These are phyloP conservation scores for Penicillium sp. DNA, from an alignment of 2,329 filamentous ascomycete genomes.

Conservation along the genomic window DNA sequence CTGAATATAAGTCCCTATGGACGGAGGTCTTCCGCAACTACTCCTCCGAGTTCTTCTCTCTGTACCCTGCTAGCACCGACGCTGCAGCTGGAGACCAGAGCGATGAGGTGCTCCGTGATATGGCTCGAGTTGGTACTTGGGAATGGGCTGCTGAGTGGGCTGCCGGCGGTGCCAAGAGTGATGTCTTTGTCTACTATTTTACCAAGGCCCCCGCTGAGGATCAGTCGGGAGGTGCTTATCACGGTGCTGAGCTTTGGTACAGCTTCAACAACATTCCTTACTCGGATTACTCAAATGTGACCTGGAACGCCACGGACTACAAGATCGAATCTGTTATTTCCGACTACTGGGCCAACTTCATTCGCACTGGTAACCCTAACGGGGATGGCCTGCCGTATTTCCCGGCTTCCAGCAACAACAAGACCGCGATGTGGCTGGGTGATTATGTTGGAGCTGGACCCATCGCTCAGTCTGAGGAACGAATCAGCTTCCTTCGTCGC, in stretches of 20 bases:
- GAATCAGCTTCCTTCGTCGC: no score
- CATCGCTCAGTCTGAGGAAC: no score
- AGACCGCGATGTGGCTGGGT: no score
- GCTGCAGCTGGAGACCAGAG: conserved; percentile 17
- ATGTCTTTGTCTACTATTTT: conserved; percentile 33
- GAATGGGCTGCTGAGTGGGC: conserved; percentile 24
- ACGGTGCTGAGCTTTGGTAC: conserved; percentile 34
- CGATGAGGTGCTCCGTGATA: conserved; percentile 27
- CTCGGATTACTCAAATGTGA: conserved; percentile 13
- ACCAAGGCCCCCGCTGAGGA: conserved; percentile 27
- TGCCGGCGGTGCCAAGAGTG: conserved; percentile 21
- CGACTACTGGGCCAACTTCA: conserved; percentile 25
- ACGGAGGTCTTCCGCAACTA: conserved; percentile 15
- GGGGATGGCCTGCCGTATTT: conserved; percentile 2
- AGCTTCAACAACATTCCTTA: conserved; percentile 34
- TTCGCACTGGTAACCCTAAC: not conserved
- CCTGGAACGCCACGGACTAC: conserved; percentile 23
- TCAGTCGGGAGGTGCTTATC: conserved; percentile 24
- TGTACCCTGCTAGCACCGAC: conserved; percentile 25
- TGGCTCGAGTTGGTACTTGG: conserved; percentile 26
- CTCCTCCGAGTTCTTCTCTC: no score
- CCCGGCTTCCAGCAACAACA: not conserved
- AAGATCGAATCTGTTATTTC: conserved; percentile 16
- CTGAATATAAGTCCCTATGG: conserved; percentile 1
- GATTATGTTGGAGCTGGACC: no score